Conservation (phyloP, 2,329 filamentous ascomycete species). For the Mycogone perniciosa region DNA sequence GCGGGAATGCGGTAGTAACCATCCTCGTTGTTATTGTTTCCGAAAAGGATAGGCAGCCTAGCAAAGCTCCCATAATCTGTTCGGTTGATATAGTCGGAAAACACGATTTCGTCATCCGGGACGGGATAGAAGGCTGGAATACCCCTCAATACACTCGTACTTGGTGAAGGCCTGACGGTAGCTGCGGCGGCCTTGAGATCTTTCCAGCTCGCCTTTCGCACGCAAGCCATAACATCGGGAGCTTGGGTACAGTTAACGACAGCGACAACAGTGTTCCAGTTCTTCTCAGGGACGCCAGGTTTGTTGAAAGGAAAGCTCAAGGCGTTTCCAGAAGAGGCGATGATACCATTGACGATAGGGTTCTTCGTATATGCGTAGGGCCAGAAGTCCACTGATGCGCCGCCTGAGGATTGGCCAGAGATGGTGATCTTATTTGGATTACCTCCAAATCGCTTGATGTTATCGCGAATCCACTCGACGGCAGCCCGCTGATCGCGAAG, state of each 20-base stretch:
- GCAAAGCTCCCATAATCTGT: conserved; percentile 32
- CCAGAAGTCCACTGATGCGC: conserved; percentile 39
- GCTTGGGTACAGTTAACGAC: conserved; percentile 32
- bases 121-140: conserved; percentile 37
- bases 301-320: conserved; percentile 40
- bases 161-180: conserved; percentile 25
- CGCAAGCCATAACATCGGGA: conserved; percentile 28
- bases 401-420: conserved; percentile 28
- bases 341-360: conserved; percentile 42
- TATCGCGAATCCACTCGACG: conserved; percentile 28
- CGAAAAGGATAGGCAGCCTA: conserved; percentile 35
- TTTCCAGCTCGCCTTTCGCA: conserved; percentile 30
- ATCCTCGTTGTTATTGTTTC: conserved; percentile 40
- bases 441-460: conserved; percentile 25
- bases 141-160: conserved; percentile 30
- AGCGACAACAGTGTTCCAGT: conserved; percentile 37
- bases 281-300: conserved; percentile 25
- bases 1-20: conserved; percentile 42
- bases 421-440: conserved; percentile 26
- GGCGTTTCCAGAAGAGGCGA: conserved; percentile 40
- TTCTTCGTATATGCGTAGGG: conserved; percentile 43
- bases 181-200: conserved; percentile 32
- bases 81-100: conserved; percentile 31
- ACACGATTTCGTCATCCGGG: conserved; percentile 34
- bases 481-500: conserved; percentile 25